phyloP scores from a whole-genome alignment of 169 alveolate species.

The Amoebophrya sp. region DNA sequence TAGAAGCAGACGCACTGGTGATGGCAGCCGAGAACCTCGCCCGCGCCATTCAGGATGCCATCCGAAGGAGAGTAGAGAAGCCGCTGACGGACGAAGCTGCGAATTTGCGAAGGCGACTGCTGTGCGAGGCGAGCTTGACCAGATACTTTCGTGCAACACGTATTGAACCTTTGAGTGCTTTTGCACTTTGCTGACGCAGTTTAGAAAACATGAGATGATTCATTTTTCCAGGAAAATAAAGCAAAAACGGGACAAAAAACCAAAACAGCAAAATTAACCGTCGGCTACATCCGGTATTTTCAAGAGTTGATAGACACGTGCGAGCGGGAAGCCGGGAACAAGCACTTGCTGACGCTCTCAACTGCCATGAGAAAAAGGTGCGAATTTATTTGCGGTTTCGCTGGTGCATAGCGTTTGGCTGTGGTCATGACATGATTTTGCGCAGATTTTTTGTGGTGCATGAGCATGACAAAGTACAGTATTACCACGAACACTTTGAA shows the following conservation, averaged over 20 bases:
- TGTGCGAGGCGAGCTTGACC: background rate
- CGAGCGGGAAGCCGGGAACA: background rate
- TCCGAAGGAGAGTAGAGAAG: background rate
- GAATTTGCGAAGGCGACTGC: background rate
- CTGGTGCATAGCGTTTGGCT: too few relatives aligned
- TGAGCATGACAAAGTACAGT: too few relatives aligned
- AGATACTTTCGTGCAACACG: background rate
- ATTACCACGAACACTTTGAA: too few relatives aligned
- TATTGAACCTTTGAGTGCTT: background rate
- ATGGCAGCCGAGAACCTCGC: background rate
- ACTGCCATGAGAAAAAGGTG: background rate
- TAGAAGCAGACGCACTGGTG: background rate
- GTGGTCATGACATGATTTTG: too few relatives aligned
- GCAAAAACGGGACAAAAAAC: too few relatives aligned
- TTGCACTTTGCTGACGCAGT: too few relatives aligned
- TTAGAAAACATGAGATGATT: too few relatives aligned
- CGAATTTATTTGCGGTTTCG: too few relatives aligned
- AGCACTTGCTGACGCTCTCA: background rate
- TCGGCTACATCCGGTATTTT: background rate
- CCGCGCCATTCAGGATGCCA: background rate
- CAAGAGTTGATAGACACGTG: background rate
- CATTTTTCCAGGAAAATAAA: too few relatives aligned
- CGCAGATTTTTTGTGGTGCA: too few relatives aligned
- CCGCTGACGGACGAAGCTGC: background rate
- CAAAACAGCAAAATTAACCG: background rate